Conservation (phyloP, 805 yeast species). For the Candida fluviatilis region DNA sequence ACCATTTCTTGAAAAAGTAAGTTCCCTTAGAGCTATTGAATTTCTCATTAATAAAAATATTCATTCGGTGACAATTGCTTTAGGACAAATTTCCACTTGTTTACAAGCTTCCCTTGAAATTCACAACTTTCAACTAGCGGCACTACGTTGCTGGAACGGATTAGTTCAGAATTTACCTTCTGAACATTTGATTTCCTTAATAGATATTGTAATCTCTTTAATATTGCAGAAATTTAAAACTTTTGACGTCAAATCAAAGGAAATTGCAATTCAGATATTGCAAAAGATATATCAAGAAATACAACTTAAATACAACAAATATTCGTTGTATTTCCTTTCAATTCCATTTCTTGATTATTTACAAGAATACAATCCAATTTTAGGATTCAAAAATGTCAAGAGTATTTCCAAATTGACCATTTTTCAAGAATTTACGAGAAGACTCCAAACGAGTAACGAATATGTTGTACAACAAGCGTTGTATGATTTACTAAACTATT, state of each 20-base stretch:
- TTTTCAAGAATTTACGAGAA: constrained; percentile 48
- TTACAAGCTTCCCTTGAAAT: constrained; percentile 74
- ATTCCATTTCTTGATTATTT: constrained; percentile 43
- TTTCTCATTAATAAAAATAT: constrained; percentile 57
- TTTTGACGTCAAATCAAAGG: constrained; percentile 47
- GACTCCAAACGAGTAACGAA: constrained; percentile 59
- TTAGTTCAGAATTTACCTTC: constrained; percentile 55
- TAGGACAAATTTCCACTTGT: constrained; percentile 85
- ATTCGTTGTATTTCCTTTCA: constrained; percentile 51
- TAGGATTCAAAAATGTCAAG: constrained; percentile 23
- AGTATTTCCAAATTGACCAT: constrained; percentile 30
- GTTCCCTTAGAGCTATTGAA: constrained; percentile 70
- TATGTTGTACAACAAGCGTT: constrained; percentile 72
- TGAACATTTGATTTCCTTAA: constrained; percentile 56
- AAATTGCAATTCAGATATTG: constrained; percentile 51
- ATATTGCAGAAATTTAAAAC: constrained; percentile 62
- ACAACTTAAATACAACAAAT: constrained; percentile 32
- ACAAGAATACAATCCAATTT: constrained; percentile 14
- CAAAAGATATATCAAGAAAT: constrained; percentile 28
- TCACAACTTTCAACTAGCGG: constrained; percentile 52
- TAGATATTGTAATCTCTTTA: constrained; percentile 71
- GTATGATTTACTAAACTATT: constrained; percentile 54
- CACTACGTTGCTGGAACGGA: constrained; percentile 65
- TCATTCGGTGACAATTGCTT: constrained; percentile 48
- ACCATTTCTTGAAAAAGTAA: constrained; percentile 67